phyloP scores from a whole-genome alignment of 305 asterid genomes.

The Solanum hybrid region DNA sequence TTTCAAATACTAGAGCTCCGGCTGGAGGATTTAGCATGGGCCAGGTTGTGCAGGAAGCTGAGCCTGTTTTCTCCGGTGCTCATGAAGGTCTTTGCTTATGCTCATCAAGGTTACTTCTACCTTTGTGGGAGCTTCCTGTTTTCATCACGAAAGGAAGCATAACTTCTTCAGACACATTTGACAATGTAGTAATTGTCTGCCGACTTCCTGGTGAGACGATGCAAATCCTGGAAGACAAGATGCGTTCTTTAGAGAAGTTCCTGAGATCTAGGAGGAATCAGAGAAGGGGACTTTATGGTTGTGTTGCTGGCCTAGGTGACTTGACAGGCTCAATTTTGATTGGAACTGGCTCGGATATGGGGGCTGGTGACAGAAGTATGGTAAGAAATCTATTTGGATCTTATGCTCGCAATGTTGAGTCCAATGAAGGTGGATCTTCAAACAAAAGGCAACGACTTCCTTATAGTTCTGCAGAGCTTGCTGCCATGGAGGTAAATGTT shows the following conservation, averaged over 20 bases:
- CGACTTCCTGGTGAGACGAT: constrained; percentile 78
- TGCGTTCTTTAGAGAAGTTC: constrained; percentile 83
- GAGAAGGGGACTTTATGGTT: constrained; percentile 92
- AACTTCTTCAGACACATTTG: constrained; percentile 39
- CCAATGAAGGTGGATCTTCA: constrained; percentile 50
- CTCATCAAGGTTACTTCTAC: constrained; percentile 85
- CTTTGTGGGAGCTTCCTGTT: constrained; percentile 97
- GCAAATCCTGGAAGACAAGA: constrained; percentile 86
- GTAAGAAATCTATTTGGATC: constrained; percentile 78
- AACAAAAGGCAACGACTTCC: constrained; percentile 84
- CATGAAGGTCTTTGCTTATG: constrained; percentile 91
- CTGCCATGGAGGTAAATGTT: constrained; percentile 91
- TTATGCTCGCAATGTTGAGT: constrained; percentile 51
- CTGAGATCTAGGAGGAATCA: constrained; percentile 80
- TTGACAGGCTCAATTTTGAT: constrained; percentile 81
- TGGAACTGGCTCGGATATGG: constrained; percentile 67
- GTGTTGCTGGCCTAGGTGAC: constrained; percentile 93
- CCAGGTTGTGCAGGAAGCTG: constrained; percentile 96
- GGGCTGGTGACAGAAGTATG: constrained; percentile 73
- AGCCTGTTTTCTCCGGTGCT: constrained; percentile 94
- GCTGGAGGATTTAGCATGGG: constrained; percentile 99
- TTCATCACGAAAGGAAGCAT: constrained; percentile 59
- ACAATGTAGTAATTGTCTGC: constrained; percentile 60
- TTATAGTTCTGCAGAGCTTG: constrained; percentile 81
- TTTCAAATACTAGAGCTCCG: constrained; percentile 73